These are phyloP conservation scores for Myxozyma nipponensis DNA, from an alignment of 805 yeast genomes.

Conservation along the genomic window DNA sequence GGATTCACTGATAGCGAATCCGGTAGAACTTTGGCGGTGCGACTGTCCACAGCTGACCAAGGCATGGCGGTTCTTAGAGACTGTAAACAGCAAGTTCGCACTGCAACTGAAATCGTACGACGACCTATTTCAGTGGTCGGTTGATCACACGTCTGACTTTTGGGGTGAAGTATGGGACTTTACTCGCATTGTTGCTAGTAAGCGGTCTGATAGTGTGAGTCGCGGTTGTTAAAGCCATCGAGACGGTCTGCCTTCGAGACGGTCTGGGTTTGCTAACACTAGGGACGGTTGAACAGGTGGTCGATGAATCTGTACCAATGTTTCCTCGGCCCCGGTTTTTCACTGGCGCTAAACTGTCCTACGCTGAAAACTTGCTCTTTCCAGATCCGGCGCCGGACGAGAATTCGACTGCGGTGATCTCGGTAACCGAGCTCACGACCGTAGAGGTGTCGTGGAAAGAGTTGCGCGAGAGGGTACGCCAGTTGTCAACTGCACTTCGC, in stretches of 20 bases:
- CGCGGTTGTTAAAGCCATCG: too few species aligned
- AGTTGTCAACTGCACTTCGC: conserved; percentile 18
- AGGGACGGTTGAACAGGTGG: conserved; percentile 9
- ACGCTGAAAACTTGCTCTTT: conserved; percentile 29
- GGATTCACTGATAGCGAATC: conserved; percentile 2
- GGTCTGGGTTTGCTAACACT: too few species aligned
- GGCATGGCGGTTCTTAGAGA: conserved; percentile 10
- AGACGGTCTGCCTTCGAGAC: too few species aligned
- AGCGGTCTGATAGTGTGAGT: conserved; percentile 8
- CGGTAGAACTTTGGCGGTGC: conserved; percentile 24
- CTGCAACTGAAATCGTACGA: conserved; percentile 14
- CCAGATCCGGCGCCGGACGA: conserved; percentile 24
- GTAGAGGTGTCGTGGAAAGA: conserved; percentile 21
- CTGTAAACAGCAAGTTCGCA: conserved; percentile 9
- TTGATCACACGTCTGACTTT: conserved; percentile 14
- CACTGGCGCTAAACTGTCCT: conserved; percentile 27
- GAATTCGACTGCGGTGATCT: conserved; percentile 25
- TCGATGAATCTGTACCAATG: conserved; percentile 21
- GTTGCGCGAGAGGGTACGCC: conserved; percentile 27
- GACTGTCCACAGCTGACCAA: conserved; percentile 12
- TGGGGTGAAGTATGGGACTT: conserved; percentile 29
- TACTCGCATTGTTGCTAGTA: conserved; percentile 18
- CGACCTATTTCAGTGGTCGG: conserved; percentile 27
- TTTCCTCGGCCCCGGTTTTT: conserved; percentile 29
- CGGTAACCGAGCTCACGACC: conserved; percentile 23